Conservation (phyloP, 2,329 filamentous ascomycete genomes). For the Zalaria obscura region DNA sequence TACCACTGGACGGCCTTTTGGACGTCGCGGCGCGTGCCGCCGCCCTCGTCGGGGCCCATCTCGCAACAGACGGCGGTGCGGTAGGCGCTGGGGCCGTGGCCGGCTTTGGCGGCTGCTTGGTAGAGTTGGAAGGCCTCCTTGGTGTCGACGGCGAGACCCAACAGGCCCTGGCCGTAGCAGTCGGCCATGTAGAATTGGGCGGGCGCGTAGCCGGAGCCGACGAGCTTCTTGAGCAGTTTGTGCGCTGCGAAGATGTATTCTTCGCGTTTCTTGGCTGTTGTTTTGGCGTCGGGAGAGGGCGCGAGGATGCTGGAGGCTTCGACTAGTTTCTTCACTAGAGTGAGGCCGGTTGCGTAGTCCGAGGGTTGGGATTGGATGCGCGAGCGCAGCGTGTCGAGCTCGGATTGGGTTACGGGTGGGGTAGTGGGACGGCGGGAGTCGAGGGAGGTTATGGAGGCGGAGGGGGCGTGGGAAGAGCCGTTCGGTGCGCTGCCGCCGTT, state of each 20-base stretch:
- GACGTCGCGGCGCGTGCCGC: constrained; percentile 80
- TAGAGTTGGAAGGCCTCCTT: constrained; percentile 92
- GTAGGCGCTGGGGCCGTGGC: constrained; percentile 78
- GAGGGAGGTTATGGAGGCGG: background rate
- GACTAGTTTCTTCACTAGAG: constrained; percentile 68
- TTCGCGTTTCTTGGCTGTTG: constrained; percentile 54
- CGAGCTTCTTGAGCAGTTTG: constrained; percentile 83
- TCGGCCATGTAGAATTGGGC: constrained; percentile 93
- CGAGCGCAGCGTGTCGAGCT: constrained; percentile 62
- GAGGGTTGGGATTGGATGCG: constrained; percentile 55
- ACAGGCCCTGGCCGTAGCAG: constrained; percentile 65
- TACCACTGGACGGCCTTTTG: constrained; percentile 98
- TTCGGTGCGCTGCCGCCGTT: constrained; percentile 18
- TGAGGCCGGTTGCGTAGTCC: constrained; percentile 58
- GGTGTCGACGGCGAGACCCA: constrained; percentile 67
- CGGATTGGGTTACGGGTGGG: constrained; percentile 58
- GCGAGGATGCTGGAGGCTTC: constrained; percentile 72
- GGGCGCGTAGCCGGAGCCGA: constrained; percentile 56
- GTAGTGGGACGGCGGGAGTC: constrained; percentile 10
- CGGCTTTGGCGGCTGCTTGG: constrained; percentile 81
- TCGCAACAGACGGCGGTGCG: constrained; percentile 95
- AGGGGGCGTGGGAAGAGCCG: background rate
- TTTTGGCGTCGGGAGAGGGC: constrained; percentile 56
- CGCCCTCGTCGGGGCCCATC: constrained; percentile 85
- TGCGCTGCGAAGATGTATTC: constrained; percentile 74